Percentiles rank a stretch among this genome's conserved stretches.
phyloP scores from a whole-genome alignment of 129 eudicot genomes.

The Tagetes erecta region DNA sequence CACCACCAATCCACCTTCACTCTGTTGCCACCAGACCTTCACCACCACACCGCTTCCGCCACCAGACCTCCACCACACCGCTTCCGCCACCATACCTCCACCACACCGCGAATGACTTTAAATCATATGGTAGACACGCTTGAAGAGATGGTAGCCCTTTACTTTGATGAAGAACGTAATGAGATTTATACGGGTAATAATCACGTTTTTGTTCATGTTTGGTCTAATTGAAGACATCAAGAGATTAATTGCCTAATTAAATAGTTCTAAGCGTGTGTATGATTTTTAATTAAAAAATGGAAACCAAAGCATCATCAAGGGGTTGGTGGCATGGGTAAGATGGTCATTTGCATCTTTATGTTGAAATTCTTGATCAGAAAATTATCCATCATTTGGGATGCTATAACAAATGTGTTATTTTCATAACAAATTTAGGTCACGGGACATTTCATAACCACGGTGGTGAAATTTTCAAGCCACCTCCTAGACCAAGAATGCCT shows the following conservation, averaged over 20 bases:
- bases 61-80: no score
- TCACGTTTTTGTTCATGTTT: constrained; percentile 52
- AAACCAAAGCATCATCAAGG: constrained; percentile 29
- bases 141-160: constrained; percentile 45
- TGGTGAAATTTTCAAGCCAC: constrained; percentile 74
- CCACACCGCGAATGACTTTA: neutral
- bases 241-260: constrained; percentile 1
- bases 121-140: constrained; percentile 40
- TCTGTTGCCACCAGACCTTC: no score
- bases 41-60: no score
- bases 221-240: constrained; percentile 41
- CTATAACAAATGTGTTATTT: neutral
- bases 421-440: constrained; percentile 46
- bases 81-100: no score
- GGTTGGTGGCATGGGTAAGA: constrained; percentile 51
- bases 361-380: neutral
- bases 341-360: constrained; percentile 24
- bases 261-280: constrained; percentile 1
- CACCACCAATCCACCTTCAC: no score
- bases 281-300: neutral
- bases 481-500: constrained; percentile 97
- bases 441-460: constrained; percentile 45
- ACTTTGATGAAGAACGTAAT: constrained; percentile 47
- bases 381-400: neutral
- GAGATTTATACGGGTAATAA: constrained; percentile 47